phyloP scores from a whole-genome alignment of 495 filamentous ascomycete species.

The Neurospora hispaniola region DNA sequence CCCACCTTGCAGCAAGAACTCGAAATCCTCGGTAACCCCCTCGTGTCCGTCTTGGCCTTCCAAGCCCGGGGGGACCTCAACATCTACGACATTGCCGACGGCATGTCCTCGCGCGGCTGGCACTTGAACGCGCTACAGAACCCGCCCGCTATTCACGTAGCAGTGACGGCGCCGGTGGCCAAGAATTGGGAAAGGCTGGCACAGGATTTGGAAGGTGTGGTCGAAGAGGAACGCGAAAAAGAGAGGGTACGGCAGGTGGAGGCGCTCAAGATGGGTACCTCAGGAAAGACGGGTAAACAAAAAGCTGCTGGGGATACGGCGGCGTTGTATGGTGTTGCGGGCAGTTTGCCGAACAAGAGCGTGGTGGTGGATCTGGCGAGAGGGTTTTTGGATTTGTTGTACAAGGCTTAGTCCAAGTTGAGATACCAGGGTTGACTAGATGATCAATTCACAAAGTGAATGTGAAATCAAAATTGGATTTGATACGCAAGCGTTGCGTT shows the following conservation, averaged over 20 bases:
- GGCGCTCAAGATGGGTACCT: slow-evolving; percentile 32
- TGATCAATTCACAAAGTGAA: not conserved
- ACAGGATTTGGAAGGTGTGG: slow-evolving; percentile 62
- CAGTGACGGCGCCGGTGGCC: slow-evolving; percentile 85
- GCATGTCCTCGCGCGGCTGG: slow-evolving; percentile 75
- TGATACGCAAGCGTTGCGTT: not conserved
- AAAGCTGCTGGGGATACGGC: slow-evolving; percentile 57
- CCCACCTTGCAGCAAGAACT: slow-evolving; percentile 59
- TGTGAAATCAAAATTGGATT: not conserved
- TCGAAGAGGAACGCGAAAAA: slow-evolving; percentile 65
- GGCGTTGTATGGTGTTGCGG: slow-evolving; percentile 90
- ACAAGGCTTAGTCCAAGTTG: slow-evolving; percentile 56
- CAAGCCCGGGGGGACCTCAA: slow-evolving; percentile 57
- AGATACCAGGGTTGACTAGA: not conserved
- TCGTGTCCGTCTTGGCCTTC: slow-evolving; percentile 88
- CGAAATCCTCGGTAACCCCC: slow-evolving; percentile 69
- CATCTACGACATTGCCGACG: slow-evolving; percentile 82
- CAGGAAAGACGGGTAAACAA: slow-evolving; percentile 45
- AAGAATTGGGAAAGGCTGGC: slow-evolving; percentile 68
- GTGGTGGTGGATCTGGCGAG: slow-evolving; percentile 82
- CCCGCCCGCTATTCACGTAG: slow-evolving; percentile 90
- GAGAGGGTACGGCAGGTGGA: slow-evolving; percentile 55
- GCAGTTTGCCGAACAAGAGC: slow-evolving; percentile 88
- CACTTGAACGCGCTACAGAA: slow-evolving; percentile 90
- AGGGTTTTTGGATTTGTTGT: slow-evolving; percentile 91